phyloP scores from a whole-genome alignment of 352 stramenopile species.

The Phytophthora capsici region DNA sequence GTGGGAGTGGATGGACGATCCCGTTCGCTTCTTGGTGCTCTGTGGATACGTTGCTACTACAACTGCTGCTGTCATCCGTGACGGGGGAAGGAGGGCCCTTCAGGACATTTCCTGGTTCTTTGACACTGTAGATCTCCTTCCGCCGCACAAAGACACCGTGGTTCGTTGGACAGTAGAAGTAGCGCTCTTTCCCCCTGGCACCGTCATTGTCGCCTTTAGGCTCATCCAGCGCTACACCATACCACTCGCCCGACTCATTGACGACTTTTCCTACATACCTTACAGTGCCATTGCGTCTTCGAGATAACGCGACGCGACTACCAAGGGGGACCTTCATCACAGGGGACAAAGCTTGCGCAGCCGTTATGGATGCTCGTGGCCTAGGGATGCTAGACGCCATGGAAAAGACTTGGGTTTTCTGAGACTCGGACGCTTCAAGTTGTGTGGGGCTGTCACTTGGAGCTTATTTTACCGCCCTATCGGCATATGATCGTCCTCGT shows the following conservation, averaged over 20 bases:
- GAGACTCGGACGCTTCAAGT: slow-evolving; percentile 23
- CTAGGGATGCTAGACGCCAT: slow-evolving; percentile 46
- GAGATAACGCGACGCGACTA: slow-evolving; percentile 63
- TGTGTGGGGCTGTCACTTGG: slow-evolving; percentile 2
- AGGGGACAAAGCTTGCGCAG: slow-evolving; percentile 25
- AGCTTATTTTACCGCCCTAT: slow-evolving; percentile 18
- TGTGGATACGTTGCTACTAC: slow-evolving; percentile 32
- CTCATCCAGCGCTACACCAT: slow-evolving; percentile 70
- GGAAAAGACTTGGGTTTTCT: slow-evolving; percentile 1
- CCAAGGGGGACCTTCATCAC: slow-evolving; percentile 59
- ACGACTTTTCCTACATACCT: slow-evolving; percentile 68
- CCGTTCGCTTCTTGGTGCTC: slow-evolving; percentile 18
- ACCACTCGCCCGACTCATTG: slow-evolving; percentile 68
- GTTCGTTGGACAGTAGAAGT: slow-evolving; percentile 58
- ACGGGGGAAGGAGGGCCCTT: slow-evolving; percentile 59
- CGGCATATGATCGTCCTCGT: slow-evolving; percentile 22
- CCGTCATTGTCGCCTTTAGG: slow-evolving; percentile 67
- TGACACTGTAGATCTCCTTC: slow-evolving; percentile 68
- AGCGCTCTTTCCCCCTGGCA: slow-evolving; percentile 50
- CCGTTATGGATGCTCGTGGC: slow-evolving; percentile 29
- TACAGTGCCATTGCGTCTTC: slow-evolving; percentile 58
- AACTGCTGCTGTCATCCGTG: slow-evolving; percentile 52
- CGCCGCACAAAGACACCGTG: slow-evolving; percentile 70
- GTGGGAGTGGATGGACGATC: slow-evolving; percentile 6
- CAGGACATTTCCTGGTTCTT: slow-evolving; percentile 38